Evolutionary conservation across 2,329 filamentous ascomycete genomes (phyloP).

Genomic region (Cytospora schulzeri): DNA sequence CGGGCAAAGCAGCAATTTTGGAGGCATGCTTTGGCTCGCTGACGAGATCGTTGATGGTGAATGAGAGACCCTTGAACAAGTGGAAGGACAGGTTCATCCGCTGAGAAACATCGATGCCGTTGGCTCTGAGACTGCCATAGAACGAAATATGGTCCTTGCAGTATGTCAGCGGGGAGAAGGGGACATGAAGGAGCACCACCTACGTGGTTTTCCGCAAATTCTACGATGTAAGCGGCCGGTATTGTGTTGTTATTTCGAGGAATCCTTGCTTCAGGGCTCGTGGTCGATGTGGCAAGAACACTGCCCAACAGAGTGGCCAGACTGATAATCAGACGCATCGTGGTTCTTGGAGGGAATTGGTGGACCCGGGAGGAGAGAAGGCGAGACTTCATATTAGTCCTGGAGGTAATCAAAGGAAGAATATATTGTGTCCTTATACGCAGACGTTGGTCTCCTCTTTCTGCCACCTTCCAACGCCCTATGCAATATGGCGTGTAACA

Average conservation of each 20-base stretch:
- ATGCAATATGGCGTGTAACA: background rate
- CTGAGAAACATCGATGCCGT: constrained; percentile 25
- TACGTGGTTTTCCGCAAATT: constrained; percentile 29
- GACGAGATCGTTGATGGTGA: constrained; percentile 23
- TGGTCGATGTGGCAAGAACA: background rate
- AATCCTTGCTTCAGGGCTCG: background rate
- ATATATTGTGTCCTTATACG: background rate
- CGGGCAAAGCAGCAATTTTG: constrained; percentile 31
- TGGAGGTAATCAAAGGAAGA: background rate
- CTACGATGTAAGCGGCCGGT: constrained; percentile 31
- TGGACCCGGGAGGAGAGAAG: background rate
- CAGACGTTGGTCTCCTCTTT: background rate
- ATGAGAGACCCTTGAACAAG: constrained; percentile 32
- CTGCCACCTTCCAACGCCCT: background rate
- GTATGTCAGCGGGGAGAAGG: background rate
- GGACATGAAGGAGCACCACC: background rate
- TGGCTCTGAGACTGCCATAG: constrained; percentile 27
- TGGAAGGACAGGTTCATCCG: constrained; percentile 30
- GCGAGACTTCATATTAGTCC: background rate
- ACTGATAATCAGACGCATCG: constrained; percentile 7
- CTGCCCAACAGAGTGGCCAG: constrained; percentile 12
- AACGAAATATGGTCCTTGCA: constrained; percentile 28
- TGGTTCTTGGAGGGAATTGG: background rate
- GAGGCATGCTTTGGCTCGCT: constrained; percentile 23
- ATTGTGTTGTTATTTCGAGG: background rate